Percentiles rank a stretch among this genome's conserved stretches.
Evolutionary conservation across 2,329 filamentous ascomycete species (phyloP).

Genomic region (Emergomyces pasteurianus): DNA sequence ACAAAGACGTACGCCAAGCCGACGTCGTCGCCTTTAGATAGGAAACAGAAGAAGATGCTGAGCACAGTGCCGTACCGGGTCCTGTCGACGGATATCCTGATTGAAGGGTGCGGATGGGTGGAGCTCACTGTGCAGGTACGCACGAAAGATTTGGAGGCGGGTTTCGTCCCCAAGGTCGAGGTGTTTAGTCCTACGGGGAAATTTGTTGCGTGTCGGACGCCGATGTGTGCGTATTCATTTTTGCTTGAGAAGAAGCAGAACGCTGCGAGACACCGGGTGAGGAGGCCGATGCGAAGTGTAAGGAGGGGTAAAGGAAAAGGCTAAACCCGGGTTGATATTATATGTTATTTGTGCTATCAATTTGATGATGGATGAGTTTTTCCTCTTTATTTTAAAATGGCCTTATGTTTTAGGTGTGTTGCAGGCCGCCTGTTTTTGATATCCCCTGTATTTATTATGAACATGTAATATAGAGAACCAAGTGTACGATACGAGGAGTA

Average conservation of each 20-base stretch:
- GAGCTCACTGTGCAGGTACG: constrained; percentile 77
- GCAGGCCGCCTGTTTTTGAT: not conserved
- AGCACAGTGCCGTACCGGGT: constrained; percentile 63
- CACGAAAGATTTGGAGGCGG: constrained; percentile 29
- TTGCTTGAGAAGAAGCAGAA: constrained; percentile 16
- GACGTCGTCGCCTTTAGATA: constrained; percentile 23
- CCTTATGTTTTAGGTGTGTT: not conserved
- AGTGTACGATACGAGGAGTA: not conserved
- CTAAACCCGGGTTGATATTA: not conserved
- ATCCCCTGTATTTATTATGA: not conserved
- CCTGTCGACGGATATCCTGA: constrained; percentile 68
- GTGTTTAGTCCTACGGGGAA: constrained; percentile 69
- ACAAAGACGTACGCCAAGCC: constrained; percentile 68
- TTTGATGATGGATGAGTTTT: not conserved
- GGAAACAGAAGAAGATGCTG: constrained; percentile 49
- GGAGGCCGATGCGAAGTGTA: constrained; percentile 11
- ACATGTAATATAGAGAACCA: not conserved
- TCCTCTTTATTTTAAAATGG: not conserved
- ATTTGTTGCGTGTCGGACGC: constrained; percentile 9
- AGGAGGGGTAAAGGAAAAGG: not conserved
- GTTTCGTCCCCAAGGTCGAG: constrained; percentile 60
- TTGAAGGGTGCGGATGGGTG: constrained; percentile 90
- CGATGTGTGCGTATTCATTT: constrained; percentile 6
- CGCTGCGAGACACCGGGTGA: constrained; percentile 20
- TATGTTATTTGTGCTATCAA: not conserved